Percentiles rank a stretch among this genome's conserved stretches.
Conservation (phyloP, 495 filamentous ascomycete genomes). For the Melanomma pulvis-pyrius region DNA sequence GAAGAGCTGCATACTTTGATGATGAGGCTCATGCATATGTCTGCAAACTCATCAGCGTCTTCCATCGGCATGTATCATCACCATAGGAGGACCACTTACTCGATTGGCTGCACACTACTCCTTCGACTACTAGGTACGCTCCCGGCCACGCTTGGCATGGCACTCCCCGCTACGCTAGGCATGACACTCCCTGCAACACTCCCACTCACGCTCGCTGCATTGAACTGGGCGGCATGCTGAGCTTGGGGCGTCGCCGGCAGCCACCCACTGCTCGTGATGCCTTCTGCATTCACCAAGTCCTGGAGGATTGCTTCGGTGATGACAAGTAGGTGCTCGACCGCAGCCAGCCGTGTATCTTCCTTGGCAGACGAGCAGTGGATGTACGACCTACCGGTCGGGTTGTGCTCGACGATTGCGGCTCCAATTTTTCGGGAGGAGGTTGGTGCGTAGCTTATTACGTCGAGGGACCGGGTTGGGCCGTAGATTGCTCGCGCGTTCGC, state of each 20-base stretch:
- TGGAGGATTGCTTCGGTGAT: conserved; percentile 33
- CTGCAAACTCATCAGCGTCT: background rate
- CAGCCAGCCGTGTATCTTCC: conserved; percentile 26
- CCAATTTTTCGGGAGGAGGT: conserved; percentile 28
- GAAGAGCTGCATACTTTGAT: background rate
- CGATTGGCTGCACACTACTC: conserved; percentile 25
- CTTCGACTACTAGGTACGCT: conserved; percentile 18
- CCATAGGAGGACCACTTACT: conserved; percentile 1
- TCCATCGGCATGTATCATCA: background rate
- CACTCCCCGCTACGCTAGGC: background rate
- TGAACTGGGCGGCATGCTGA: conserved; percentile 19
- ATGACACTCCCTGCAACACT: conserved; percentile 12
- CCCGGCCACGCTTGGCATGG: conserved; percentile 1
- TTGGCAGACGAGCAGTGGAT: conserved; percentile 33
- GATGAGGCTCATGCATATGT: background rate
- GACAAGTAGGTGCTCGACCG: conserved; percentile 34
- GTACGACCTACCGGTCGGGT: conserved; percentile 28
- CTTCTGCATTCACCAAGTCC: conserved; percentile 27
- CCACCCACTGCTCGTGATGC: conserved; percentile 32
- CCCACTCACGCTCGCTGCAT: background rate
- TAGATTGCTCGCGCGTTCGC: conserved; percentile 37
- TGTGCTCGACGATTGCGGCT: conserved; percentile 37
- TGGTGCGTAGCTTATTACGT: conserved; percentile 27
- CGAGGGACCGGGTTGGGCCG: conserved; percentile 30
- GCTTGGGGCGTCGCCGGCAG: conserved; percentile 27